Evolutionary conservation across 441 rosid genomes (phyloP), one percentile per base, ranked within the genome.

Genomic region (Eruca vesicaria): DNA sequence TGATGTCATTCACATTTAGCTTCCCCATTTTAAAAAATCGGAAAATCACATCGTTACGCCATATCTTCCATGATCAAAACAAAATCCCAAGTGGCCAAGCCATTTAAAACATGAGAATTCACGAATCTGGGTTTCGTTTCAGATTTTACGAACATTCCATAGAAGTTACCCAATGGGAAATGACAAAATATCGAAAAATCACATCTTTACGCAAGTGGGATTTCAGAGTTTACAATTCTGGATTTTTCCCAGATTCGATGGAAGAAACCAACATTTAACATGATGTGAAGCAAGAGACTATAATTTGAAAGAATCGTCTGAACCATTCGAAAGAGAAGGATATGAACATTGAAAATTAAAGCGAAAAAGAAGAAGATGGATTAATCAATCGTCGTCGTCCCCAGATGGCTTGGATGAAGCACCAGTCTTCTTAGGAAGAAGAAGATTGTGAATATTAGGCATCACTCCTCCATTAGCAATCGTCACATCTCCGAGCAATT

Each of bases 381-480:
- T 23, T 23, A 2, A 10, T 19, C 7, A 72, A 36, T 89, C 96
- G 28, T 89, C 96, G 0, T 87, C 97, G 9, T 81, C 96, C 9
- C 76, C 57, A 4, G 88, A 83, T n/a, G 81, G 69, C 81, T 93
- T 91, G 0, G 97, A 68, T 1, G 80, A 87, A 68, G 86, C 68
- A 9, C 96, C 97, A 0, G 93, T n/a, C 88, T 94, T 94, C 85
- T 91, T 94, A 0, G 96, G 98, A 21, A 91, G 88, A 41, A 91
- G 92, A 21, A 84, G 92, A 68, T 83, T 89, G 83, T 94, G 97
- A 73, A 94, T 92, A 86, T 92, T 94, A 0, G 97, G 98, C 95
- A 91, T 89, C 70, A 94, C 98, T 21, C 98, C 98, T 0, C 98
- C 98, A 1, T 88, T 91, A 15, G 98, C 97, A 68, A 91, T 93